phyloP scores from a whole-genome alignment of 2,329 filamentous ascomycete genomes.

The Hymenoscyphus occultus region DNA sequence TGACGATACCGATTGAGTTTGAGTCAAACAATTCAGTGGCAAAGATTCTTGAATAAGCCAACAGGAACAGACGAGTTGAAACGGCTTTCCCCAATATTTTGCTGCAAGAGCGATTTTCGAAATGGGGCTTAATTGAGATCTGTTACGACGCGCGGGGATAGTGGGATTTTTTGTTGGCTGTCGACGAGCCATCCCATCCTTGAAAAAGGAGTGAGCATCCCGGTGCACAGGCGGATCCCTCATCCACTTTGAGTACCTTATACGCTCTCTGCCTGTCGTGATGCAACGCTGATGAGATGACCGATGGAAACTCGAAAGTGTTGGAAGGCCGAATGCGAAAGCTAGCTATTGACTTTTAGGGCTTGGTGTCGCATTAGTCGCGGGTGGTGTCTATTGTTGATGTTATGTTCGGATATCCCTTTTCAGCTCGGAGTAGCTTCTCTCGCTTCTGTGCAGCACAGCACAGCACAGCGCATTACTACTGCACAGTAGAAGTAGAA shows the following conservation, averaged over 20 bases:
- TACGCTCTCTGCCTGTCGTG: not conserved
- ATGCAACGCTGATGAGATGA: slow-evolving; percentile 1
- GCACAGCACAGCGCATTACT: not conserved
- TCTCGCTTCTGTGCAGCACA: not conserved
- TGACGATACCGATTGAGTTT: slow-evolving; percentile 1
- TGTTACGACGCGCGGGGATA: not conserved
- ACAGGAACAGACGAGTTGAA: not conserved
- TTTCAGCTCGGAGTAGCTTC: not conserved
- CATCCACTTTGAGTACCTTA: not conserved
- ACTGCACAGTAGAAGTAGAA: not conserved
- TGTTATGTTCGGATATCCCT: not conserved
- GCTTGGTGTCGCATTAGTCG: not conserved
- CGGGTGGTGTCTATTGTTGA: not conserved
- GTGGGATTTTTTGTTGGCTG: not conserved
- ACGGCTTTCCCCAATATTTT: not conserved
- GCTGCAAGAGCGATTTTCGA: not conserved
- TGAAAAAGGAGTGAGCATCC: not conserved
- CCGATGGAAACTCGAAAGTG: not conserved
- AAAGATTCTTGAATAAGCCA: not conserved
- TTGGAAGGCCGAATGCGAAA: not conserved
- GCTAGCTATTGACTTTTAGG: not conserved
- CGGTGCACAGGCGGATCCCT: not conserved
- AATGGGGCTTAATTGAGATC: not conserved
- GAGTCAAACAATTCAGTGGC: not conserved
- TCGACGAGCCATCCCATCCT: not conserved